A percentile compares a stretch with the other conserved stretches of the same genome.
phyloP scores from a whole-genome alignment of 192 early-diverging fungal species.

The Irineochytrium annulatum region DNA sequence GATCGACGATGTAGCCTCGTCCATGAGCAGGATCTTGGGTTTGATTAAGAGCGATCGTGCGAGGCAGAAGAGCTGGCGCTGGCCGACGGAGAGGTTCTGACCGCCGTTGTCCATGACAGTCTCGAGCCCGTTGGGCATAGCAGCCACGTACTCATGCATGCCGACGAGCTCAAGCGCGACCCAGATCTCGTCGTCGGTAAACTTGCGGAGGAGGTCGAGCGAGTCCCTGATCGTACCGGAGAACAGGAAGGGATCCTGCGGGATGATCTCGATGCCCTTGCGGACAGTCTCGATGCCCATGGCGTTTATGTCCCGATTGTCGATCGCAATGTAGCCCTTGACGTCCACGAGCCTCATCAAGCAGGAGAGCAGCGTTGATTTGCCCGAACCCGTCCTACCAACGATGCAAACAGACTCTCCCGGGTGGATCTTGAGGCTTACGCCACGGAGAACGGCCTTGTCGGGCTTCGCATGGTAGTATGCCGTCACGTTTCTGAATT shows the following conservation, averaged over 20 bases:
- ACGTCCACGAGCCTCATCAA: slow-evolving; percentile 59
- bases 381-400: slow-evolving; percentile 52
- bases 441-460: slow-evolving; percentile 30
- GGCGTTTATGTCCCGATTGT: slow-evolving; percentile 47
- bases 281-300: slow-evolving; percentile 42
- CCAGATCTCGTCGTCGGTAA: slow-evolving; percentile 69
- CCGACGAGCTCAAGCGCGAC: slow-evolving; percentile 36
- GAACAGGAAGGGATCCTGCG: slow-evolving; percentile 56
- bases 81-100: slow-evolving; percentile 42
- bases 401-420: slow-evolving; percentile 48
- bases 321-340: slow-evolving; percentile 54
- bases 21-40: slow-evolving; percentile 35
- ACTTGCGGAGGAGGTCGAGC: slow-evolving; percentile 55
- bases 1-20: slow-evolving; percentile 36
- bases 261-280: slow-evolving; percentile 45
- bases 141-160: slow-evolving; percentile 36
- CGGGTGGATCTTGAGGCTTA: slow-evolving; percentile 29
- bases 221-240: slow-evolving; percentile 54
- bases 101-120: slow-evolving; percentile 34
- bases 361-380: slow-evolving; percentile 34
- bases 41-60: slow-evolving; percentile 37
- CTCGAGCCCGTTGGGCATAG: slow-evolving; percentile 27
- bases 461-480: slow-evolving; percentile 32
- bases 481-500: slow-evolving; percentile 30
- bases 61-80: slow-evolving; percentile 49